phyloP scores from a whole-genome alignment of 495 filamentous ascomycete genomes.

The Talaromyces ruber region DNA sequence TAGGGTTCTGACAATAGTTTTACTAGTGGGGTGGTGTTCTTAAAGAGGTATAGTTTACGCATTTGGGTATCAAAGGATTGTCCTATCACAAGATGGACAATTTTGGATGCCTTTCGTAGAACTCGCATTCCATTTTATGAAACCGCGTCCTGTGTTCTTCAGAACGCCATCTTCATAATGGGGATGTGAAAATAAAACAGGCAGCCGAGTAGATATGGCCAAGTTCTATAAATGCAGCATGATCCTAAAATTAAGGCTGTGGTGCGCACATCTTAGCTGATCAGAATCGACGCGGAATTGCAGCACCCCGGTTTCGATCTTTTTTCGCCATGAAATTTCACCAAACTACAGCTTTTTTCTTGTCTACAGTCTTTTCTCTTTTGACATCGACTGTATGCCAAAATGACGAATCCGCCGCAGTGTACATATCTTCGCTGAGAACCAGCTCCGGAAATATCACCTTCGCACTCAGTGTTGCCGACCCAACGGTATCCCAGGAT shows the following conservation, averaged over 20 bases:
- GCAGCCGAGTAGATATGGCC: not conserved
- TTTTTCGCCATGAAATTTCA: not conserved
- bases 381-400: not conserved
- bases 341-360: not conserved
- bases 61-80: not conserved
- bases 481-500: constrained; percentile 3
- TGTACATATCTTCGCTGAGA: not conserved
- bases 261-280: not conserved
- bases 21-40: not conserved
- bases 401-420: not conserved
- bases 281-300: not conserved
- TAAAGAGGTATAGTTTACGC: constrained; percentile 4
- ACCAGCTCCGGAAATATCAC: not conserved
- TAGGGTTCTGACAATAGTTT: not conserved
- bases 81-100: not conserved
- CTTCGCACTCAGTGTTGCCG: constrained; percentile 4
- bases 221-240: not conserved
- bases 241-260: not conserved
- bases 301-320: not conserved
- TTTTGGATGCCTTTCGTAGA: not conserved
- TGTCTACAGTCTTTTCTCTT: not conserved
- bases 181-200: not conserved
- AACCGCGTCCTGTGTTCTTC: not conserved
- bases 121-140: not conserved
- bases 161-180: not conserved